Base-by-base conservation (phyloP, 2,329 filamentous ascomycete genomes). In the Didymosphaeria variabile region DNA sequence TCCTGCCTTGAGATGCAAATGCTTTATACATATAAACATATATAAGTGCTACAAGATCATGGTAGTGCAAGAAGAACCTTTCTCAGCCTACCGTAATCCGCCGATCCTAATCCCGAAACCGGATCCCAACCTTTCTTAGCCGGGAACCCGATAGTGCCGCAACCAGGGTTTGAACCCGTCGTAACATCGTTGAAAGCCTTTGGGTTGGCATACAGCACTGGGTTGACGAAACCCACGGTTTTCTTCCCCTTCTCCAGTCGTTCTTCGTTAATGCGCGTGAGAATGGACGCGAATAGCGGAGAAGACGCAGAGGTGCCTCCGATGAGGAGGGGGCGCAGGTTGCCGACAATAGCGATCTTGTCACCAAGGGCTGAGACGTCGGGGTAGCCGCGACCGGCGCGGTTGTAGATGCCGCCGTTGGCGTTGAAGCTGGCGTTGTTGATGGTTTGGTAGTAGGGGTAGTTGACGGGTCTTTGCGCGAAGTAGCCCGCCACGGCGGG, bases 191-290 rank as follows among this genome's bases (percentile, higher is more conserved):
- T 84, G 38, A 70, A 67, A 1, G 77, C 82, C 32, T 63, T 61
- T 31, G 75, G 69, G 47, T 78, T 77, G 15, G 80, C 81, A 67
- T 88, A 88, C 1, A 88, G 71, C 80, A 83, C 85, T 0, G 85
- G 86, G 64, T 88, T 88, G 50, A 88, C 62, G 77, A 87, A 87
- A 0, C 86, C 86, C 58, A 88, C 72, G 0, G 80, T 73, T 0
- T 78, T 67, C 67, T 84, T 81, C 2, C 83, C 83, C 5, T 74
- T 77, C 1, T 79, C 72, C 19, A 88, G 71, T 17, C 85, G 80
- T 3, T 84, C 85, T 64, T 89, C 86, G 66, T 90, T 90, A 53
- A 90, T 72, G 19, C 90, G 78, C 1, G 84, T 81, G 34, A 90
- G 75, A 32, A 90, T 83, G 38, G 38, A 40, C 0, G 85, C 84